Conservation (phyloP, 306 rosid genomes). For the Heteromeles arbutifolia region DNA sequence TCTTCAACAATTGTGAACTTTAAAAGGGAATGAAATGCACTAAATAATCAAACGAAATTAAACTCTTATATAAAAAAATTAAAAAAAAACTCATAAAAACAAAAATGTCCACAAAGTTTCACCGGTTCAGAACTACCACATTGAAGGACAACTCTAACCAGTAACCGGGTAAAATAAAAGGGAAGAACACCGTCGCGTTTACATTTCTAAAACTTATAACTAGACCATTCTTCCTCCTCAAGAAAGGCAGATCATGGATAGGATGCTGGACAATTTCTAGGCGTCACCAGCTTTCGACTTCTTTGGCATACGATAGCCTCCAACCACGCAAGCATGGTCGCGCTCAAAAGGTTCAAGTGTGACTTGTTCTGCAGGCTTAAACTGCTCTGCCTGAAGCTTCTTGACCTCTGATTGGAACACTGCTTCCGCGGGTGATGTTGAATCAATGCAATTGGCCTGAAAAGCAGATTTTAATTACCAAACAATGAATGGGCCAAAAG, state of each 20-base stretch:
- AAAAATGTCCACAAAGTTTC: background rate
- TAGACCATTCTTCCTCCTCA: background rate
- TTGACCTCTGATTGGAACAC: slow-evolving; percentile 75
- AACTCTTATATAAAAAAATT: background rate
- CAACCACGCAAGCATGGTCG: slow-evolving; percentile 93
- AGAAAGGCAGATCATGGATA: background rate
- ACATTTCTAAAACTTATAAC: background rate
- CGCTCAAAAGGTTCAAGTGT: slow-evolving; percentile 92
- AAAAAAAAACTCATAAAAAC: too few species aligned
- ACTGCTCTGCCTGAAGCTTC: slow-evolving; percentile 78
- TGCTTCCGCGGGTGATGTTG: slow-evolving; percentile 67
- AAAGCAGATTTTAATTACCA: background rate
- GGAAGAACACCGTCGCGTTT: background rate
- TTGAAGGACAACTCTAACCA: background rate
- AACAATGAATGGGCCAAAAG: background rate
- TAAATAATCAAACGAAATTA: background rate
- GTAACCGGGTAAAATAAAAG: background rate
- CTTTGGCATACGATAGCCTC: slow-evolving; percentile 63
- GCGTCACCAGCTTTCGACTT: slow-evolving; percentile 34
- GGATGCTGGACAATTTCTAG: background rate
- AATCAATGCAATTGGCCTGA: slow-evolving; percentile 92
- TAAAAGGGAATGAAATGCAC: background rate
- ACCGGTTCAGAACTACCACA: background rate
- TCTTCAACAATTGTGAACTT: too few species aligned
- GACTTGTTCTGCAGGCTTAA: slow-evolving; percentile 79